These are phyloP conservation scores for Rhodotorula sp. DNA, from an alignment of 1,284 basidiomycete genomes.

Conservation along the genomic window DNA sequence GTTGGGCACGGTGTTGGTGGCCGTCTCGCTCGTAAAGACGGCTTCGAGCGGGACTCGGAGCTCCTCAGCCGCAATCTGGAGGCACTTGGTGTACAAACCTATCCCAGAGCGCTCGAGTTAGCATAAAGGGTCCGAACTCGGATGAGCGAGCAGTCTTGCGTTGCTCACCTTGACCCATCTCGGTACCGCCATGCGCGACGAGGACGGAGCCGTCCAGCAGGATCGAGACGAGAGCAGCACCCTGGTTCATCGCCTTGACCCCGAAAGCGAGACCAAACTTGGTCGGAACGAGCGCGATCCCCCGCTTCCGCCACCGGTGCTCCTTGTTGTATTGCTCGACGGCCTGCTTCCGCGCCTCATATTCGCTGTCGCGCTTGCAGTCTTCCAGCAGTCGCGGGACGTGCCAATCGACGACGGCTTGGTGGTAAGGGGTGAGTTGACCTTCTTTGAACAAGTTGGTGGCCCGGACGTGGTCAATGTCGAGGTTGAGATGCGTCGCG, in stretches of 20 bases:
- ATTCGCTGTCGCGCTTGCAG: constrained; percentile 44
- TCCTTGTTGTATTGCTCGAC: constrained; percentile 48
- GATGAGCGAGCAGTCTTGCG: no score
- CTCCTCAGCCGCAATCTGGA: constrained; percentile 49
- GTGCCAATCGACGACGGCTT: constrained; percentile 50
- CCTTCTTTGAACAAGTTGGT: constrained; percentile 49
- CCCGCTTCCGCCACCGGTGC: constrained; percentile 49
- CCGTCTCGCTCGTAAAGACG: constrained; percentile 48
- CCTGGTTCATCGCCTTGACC: constrained; percentile 29
- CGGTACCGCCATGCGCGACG: constrained; percentile 48
- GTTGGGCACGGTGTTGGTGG: constrained; percentile 46
- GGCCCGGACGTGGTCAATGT: constrained; percentile 46
- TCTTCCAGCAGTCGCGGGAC: constrained; percentile 47
- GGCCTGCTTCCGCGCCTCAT: constrained; percentile 43
- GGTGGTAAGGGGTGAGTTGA: constrained; percentile 49
- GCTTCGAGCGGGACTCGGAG: constrained; percentile 47
- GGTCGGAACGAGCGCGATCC: constrained; percentile 48
- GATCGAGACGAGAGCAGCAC: constrained; percentile 49
- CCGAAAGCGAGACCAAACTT: constrained; percentile 46
- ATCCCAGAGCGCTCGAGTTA: constrained; percentile 14
- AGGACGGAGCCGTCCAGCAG: constrained; percentile 48
- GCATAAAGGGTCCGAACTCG: not conserved
- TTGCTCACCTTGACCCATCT: constrained; percentile 31
- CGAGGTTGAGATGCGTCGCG: constrained; percentile 47
- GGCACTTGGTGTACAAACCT: constrained; percentile 49